Evolutionary conservation across 2,329 filamentous ascomycete genomes (phyloP).

Genomic region (Rhexocercosporidium sp.): DNA sequence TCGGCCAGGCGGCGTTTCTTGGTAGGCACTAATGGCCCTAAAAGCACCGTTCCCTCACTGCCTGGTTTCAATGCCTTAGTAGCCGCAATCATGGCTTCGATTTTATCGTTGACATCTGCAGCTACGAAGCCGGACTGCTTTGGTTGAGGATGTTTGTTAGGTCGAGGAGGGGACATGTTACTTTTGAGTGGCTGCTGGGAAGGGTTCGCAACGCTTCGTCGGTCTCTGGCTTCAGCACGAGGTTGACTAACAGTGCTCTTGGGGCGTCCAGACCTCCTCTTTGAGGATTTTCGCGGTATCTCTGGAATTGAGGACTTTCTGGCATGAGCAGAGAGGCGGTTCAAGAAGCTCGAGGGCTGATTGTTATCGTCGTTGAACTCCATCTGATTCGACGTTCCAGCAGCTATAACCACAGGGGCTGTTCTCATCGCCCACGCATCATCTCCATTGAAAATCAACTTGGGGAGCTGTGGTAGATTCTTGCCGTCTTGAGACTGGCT

Average conservation of each 20-base stretch:
- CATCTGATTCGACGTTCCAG: slow-evolving; percentile 18
- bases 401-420: slow-evolving; percentile 24
- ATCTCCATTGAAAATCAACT: slow-evolving; percentile 28
- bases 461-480: slow-evolving; percentile 26
- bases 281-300: slow-evolving; percentile 36
- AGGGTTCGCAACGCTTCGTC: background rate
- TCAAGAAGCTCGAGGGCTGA: slow-evolving; percentile 4
- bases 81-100: slow-evolving; percentile 28
- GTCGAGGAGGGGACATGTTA: slow-evolving; percentile 1
- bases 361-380: slow-evolving; percentile 11
- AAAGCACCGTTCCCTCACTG: slow-evolving; percentile 8
- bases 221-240: background rate
- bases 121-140: slow-evolving; percentile 3
- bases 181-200: slow-evolving; percentile 11
- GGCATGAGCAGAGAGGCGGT: slow-evolving; percentile 9
- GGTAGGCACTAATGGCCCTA: slow-evolving; percentile 19
- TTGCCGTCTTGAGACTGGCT: slow-evolving; percentile 17
- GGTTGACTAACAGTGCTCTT: slow-evolving; percentile 13
- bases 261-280: slow-evolving; percentile 23
- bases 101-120: slow-evolving; percentile 25
- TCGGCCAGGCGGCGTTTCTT: slow-evolving; percentile 33
- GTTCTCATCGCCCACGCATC: slow-evolving; percentile 30
- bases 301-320: slow-evolving; percentile 29
- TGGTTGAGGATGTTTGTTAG: background rate
- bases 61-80: slow-evolving; percentile 27